Evolutionary conservation across 2,329 filamentous ascomycete genomes (phyloP), one percentile per base, ranked within the genome.

Genomic region (Apiospora kogelbergensis): DNA sequence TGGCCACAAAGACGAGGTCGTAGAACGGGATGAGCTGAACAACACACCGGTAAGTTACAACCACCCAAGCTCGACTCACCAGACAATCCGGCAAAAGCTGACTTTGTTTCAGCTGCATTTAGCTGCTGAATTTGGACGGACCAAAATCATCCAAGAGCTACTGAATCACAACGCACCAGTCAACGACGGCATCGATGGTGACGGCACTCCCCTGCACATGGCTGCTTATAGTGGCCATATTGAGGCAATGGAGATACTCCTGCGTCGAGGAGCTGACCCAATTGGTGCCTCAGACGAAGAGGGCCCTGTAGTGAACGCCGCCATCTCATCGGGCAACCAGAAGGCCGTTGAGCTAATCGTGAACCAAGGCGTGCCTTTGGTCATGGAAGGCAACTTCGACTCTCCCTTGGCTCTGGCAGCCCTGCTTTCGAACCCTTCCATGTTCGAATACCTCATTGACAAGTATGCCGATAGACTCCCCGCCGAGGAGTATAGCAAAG

Each of bases 371-470:
- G 81, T 81, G 6, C 78, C 79, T 5, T 72, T 83, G 10, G 75
- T 78, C 6, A 71, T 76, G 4, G 76, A 80, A 15, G 74, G 70
- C 17, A 74, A 74, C 33, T 68, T 79, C 24, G 71, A 74, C 5
- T 75, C 80, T 0, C 81, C 81, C 0, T 69, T 83, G 6, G 79
- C 80, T 6, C 68, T 81, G 2, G 80, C 81, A 10, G 81, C 81
- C 1, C 71, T 77, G 15, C 71, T 81, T 11, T 79, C 80, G 0
- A 80, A 83, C 46, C 67, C 79, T 5, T 75, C 80, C 2, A 82
- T 83, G 76, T 81, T 83, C 46, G 78, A 82, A 11, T 83, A 81
- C 63, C 73, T 83, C 0, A 76, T 82, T 17, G 72, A 80, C 11
- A 76, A 79, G n/a, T 83, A 82, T 67, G 76, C 79, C 0, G 77